These are phyloP conservation scores for Colletotrichum scovillei DNA, from an alignment of 2,329 filamentous ascomycete species.

Conservation along the genomic window DNA sequence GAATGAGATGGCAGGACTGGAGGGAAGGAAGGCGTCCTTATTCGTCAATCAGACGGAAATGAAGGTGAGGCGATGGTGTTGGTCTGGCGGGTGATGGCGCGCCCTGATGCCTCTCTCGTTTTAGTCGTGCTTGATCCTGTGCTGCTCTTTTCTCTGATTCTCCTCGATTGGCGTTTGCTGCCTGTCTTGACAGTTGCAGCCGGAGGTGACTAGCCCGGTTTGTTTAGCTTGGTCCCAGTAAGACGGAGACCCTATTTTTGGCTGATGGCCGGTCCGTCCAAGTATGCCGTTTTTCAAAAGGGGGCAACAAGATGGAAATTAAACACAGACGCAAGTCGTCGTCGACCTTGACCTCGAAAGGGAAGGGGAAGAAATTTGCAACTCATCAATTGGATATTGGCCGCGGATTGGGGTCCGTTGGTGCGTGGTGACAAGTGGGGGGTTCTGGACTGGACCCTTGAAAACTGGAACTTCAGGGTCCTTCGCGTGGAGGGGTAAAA, in stretches of 20 bases:
- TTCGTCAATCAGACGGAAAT: neutral
- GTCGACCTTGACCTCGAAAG: neutral
- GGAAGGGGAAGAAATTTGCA: slow-evolving; percentile 29
- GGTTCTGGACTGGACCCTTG: slow-evolving; percentile 34
- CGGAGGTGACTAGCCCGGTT: neutral
- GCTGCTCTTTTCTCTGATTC: neutral
- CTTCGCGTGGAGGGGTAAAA: slow-evolving; percentile 31
- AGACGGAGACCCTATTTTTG: neutral
- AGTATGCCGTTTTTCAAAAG: slow-evolving; percentile 21
- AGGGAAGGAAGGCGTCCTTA: neutral
- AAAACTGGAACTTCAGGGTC: slow-evolving; percentile 37
- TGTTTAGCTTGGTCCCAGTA: neutral
- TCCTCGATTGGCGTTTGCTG: neutral
- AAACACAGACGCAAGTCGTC: neutral
- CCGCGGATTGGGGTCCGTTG: slow-evolving; percentile 28
- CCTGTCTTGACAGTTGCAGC: neutral
- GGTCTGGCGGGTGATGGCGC: neutral
- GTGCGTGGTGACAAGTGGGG: slow-evolving; percentile 33
- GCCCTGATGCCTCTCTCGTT: neutral
- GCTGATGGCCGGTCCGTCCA: slow-evolving; percentile 2
- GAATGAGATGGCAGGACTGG: neutral
- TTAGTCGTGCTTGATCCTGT: neutral
- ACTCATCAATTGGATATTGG: slow-evolving; percentile 30
- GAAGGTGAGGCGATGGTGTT: neutral
- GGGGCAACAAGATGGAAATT: neutral